Percentiles rank a stretch among this genome's conserved stretches.
phyloP scores from a whole-genome alignment of 352 stramenopile species.

The Phytophthora parvispora region DNA sequence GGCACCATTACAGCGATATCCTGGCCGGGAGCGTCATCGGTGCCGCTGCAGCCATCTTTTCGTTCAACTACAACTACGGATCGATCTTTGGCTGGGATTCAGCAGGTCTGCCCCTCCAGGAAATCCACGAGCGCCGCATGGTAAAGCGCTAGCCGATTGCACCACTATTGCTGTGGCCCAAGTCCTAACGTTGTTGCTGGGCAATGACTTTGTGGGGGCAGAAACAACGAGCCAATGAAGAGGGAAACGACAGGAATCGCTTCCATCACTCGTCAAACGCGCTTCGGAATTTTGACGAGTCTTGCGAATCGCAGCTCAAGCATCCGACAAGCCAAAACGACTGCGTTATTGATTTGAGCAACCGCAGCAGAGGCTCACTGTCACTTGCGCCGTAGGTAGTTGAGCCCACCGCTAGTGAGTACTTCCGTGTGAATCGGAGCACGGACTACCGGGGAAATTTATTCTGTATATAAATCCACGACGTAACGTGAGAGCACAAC shows the following conservation, averaged over 20 bases:
- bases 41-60: slow-evolving; percentile 36
- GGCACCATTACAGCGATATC: slow-evolving; percentile 79
- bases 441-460: too few species aligned
- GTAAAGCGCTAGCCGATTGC: slow-evolving; percentile 8
- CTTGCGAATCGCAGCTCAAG: slow-evolving; percentile 30
- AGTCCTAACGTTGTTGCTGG: not conserved
- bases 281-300: slow-evolving; percentile 53
- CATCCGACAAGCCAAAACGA: not conserved
- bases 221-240: not conserved
- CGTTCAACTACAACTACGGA: slow-evolving; percentile 66
- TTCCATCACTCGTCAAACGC: slow-evolving; percentile 41
- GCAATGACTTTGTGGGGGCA: not conserved
- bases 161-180: not conserved
- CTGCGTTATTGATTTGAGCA: slow-evolving; percentile 2
- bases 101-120: slow-evolving; percentile 51
- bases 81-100: slow-evolving; percentile 58
- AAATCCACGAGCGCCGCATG: slow-evolving; percentile 41
- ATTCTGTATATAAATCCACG: too few species aligned
- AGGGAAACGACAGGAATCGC: slow-evolving; percentile 7
- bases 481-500: too few species aligned
- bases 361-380: slow-evolving; percentile 2
- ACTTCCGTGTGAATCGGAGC: too few species aligned
- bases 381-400: not conserved
- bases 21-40: slow-evolving; percentile 64
- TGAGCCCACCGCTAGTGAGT: too few species aligned